Base-by-base conservation (phyloP, 352 stramenopile species). In the Phytophthora melonis region DNA sequence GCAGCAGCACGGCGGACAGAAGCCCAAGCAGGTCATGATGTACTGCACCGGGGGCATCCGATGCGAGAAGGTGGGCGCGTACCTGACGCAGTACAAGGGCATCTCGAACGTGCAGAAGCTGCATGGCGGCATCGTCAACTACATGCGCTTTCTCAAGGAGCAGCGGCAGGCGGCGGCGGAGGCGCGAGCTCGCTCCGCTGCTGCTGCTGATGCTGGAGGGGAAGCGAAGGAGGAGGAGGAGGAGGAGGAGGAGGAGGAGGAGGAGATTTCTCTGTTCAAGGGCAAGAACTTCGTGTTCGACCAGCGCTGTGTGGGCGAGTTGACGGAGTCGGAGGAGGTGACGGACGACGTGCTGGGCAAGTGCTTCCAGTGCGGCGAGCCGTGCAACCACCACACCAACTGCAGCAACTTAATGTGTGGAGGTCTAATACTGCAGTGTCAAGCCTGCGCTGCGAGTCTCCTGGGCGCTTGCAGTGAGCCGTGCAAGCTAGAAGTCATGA, bases 231-330 rank as follows among this genome's bases (percentile, higher is more conserved):
- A n/a, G n/a, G n/a, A n/a, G n/a, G n/a, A n/a, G n/a, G n/a, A n/a
- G n/a, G n/a, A n/a, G n/a, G 45, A 61, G 25, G 3, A 3, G 25
- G 25, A 1, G 3, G 45, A 61, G 63, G 36, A 69, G 13, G 63
- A 78, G 9, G 66, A 71, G 25, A 16, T 69, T 25, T 81, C 74
- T 63, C 36, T 81, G 36, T 81, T 81, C 47, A 81, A 79, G 56
- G 86, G 84, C 23, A 90, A 88, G 64, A 92, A 91, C 70, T 93
- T 92, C 66, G 87, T 93, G 67, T 93, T 92, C 60, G 87, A 93
- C 68, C 87, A 93, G 69, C 87, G 87, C 1, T 92, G 84, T 58
- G 84, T 92, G 23, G 76, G 68, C 2, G 66, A 80, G 13, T 70
- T 80, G 18, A 75, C 56, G 2, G 63, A 69, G 55, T 79, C 75